These are phyloP conservation scores for Scheffersomyces lignicola DNA, from an alignment of 1,139 yeast species.

Conservation along the genomic window DNA sequence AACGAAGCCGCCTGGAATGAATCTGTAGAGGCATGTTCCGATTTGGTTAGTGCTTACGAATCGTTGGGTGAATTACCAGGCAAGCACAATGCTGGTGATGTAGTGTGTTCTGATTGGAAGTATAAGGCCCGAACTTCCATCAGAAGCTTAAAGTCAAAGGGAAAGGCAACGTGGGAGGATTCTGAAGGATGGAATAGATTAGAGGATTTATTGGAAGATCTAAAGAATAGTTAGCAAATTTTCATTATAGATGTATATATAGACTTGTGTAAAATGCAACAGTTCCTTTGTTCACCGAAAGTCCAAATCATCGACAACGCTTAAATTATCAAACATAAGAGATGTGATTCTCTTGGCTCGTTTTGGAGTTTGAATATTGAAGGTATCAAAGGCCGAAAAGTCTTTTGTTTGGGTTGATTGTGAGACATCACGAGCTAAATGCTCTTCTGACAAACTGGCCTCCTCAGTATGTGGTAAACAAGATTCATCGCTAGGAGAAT, in stretches of 20 bases:
- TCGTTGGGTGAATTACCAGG: slow-evolving; percentile 87
- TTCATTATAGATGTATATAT: background rate
- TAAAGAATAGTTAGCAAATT: slow-evolving; percentile 14
- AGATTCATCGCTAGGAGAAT: too few species aligned
- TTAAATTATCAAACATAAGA: slow-evolving; percentile 27
- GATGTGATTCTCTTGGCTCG: slow-evolving; percentile 22
- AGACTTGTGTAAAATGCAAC: slow-evolving; percentile 2
- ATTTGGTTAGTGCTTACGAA: slow-evolving; percentile 84
- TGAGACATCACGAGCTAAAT: too few species aligned
- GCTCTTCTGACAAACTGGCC: too few species aligned
- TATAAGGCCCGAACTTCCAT: slow-evolving; percentile 76
- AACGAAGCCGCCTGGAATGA: slow-evolving; percentile 71
- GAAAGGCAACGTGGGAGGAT: slow-evolving; percentile 77
- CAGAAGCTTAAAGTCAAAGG: slow-evolving; percentile 76
- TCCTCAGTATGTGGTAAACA: too few species aligned
- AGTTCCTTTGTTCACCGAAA: background rate
- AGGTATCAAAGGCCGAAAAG: background rate
- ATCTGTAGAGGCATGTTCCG: slow-evolving; percentile 78
- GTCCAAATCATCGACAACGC: slow-evolving; percentile 26
- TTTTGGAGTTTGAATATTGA: background rate
- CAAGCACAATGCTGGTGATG: slow-evolving; percentile 75
- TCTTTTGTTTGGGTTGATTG: too few species aligned
- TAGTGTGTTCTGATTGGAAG: slow-evolving; percentile 91
- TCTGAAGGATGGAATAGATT: slow-evolving; percentile 75
- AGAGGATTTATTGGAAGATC: slow-evolving; percentile 51